These are phyloP conservation scores for Heterobasidion occidentale DNA, from an alignment of 1,284 basidiomycete genomes.

Conservation along the genomic window DNA sequence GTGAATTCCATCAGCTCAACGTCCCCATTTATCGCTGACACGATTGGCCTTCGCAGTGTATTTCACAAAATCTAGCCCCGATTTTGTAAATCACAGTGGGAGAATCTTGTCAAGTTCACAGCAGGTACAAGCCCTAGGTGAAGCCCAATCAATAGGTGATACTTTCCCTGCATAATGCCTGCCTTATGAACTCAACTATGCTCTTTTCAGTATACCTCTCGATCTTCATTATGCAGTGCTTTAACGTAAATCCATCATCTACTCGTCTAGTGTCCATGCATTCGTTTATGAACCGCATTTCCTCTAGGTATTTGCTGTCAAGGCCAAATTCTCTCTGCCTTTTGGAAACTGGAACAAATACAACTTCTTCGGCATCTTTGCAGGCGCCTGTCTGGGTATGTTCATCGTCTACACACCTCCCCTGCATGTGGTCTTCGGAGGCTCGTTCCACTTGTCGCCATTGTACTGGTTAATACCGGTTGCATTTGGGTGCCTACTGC, in stretches of 20 bases:
- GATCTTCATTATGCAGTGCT: conserved; percentile 62
- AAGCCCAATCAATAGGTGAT: conserved; percentile 53
- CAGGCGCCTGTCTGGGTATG: conserved; percentile 53
- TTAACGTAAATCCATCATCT: conserved; percentile 39
- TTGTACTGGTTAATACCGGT: conserved; percentile 63
- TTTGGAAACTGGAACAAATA: conserved; percentile 56
- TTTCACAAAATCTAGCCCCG: conserved; percentile 41
- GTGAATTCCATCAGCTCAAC: conserved; percentile 16
- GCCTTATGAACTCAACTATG: background rate
- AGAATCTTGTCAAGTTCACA: conserved; percentile 33
- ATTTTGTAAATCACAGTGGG: conserved; percentile 49
- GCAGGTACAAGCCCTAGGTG: conserved; percentile 50
- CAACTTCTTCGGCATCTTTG: conserved; percentile 60
- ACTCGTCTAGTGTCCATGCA: background rate
- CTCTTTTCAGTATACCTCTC: conserved; percentile 44
- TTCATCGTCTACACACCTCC: conserved; percentile 66
- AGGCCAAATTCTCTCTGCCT: conserved; percentile 54
- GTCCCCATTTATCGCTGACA: background rate
- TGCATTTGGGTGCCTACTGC: conserved; percentile 49
- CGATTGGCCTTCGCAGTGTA: conserved; percentile 22
- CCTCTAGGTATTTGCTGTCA: conserved; percentile 55
- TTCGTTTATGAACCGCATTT: background rate
- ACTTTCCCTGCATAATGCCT: conserved; percentile 5
- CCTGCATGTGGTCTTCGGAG: conserved; percentile 60
- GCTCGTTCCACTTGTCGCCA: conserved; percentile 47